Percentiles rank a stretch among this genome's conserved stretches.
phyloP scores from a whole-genome alignment of 768 basidiomycete species.

The Boletus tomentosulus region DNA sequence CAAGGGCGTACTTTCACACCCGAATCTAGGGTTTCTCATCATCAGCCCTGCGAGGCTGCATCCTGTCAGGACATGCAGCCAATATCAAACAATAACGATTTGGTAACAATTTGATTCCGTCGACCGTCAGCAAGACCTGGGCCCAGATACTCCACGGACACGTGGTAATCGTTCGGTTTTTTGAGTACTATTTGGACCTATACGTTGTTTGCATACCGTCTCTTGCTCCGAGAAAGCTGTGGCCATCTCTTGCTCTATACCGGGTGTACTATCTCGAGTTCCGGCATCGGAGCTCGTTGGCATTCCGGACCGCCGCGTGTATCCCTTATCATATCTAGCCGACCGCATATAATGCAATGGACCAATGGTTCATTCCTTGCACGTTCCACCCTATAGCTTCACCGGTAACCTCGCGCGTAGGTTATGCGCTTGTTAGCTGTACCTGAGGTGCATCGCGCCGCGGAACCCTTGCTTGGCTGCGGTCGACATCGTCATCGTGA shows the following conservation, averaged over 20 bases:
- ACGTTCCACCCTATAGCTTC: slow-evolving; percentile 3
- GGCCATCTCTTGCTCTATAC: slow-evolving; percentile 2
- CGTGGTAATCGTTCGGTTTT: slow-evolving; percentile 24
- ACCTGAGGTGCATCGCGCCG: slow-evolving; percentile 20
- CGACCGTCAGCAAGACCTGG: slow-evolving; percentile 22
- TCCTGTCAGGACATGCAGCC: slow-evolving; percentile 11
- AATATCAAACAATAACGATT: slow-evolving; percentile 14
- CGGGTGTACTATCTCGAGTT: slow-evolving; percentile 4
- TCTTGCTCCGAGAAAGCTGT: slow-evolving; percentile 17
- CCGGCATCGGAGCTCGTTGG: slow-evolving; percentile 23
- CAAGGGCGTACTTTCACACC: slow-evolving; percentile 13
- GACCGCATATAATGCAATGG: slow-evolving; percentile 1
- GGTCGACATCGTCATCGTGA: slow-evolving; percentile 23
- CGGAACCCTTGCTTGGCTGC: slow-evolving; percentile 8
- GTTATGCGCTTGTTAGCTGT: slow-evolving; percentile 12
- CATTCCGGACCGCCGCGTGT: slow-evolving; percentile 15
- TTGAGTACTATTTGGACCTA: neutral
- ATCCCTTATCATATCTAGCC: slow-evolving; percentile 27
- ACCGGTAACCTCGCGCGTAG: slow-evolving; percentile 2
- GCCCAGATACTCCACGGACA: slow-evolving; percentile 23
- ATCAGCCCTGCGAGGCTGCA: slow-evolving; percentile 19
- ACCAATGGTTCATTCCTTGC: neutral
- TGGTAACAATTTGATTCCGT: slow-evolving; percentile 20
- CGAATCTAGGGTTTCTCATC: slow-evolving; percentile 19
- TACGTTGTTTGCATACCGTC: neutral